phyloP scores from a whole-genome alignment of 257 asterid genomes.

The Primulina huaijiensis region DNA sequence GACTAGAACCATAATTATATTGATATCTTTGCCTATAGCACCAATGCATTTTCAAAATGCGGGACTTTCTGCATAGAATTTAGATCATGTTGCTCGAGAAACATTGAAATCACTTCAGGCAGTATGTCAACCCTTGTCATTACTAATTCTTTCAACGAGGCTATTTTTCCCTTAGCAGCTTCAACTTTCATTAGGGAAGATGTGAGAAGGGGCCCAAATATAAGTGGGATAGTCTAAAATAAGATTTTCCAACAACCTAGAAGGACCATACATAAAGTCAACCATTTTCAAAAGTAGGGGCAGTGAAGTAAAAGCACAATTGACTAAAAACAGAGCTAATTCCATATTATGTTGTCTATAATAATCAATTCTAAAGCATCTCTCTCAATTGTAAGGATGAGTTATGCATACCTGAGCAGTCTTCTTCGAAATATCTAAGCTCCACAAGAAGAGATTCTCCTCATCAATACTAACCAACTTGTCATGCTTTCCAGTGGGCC shows the following conservation, averaged over 20 bases:
- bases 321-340: constrained; percentile 8
- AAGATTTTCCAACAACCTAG: background rate
- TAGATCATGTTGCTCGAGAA: background rate
- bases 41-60: no score
- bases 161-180: constrained; percentile 6
- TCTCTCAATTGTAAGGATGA: constrained; percentile 17
- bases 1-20: no score
- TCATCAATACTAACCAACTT: constrained; percentile 84
- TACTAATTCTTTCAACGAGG: background rate
- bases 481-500: constrained; percentile 98
- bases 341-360: constrained; percentile 5
- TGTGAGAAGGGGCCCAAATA: background rate
- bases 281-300: background rate
- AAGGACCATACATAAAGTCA: background rate
- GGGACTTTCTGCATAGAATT: no score
- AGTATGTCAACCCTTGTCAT: background rate
- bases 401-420: constrained; percentile 73
- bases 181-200: background rate
- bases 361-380: constrained; percentile 22
- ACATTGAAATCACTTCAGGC: background rate
- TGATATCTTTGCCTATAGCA: no score
- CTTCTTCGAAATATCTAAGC: constrained; percentile 82
- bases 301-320: background rate
- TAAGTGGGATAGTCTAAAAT: background rate
- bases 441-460: constrained; percentile 82